Evolutionary conservation across 108 stramenopile species (phyloP), one percentile per base, ranked within the genome.

Genomic region (Nitzschia sp.): DNA sequence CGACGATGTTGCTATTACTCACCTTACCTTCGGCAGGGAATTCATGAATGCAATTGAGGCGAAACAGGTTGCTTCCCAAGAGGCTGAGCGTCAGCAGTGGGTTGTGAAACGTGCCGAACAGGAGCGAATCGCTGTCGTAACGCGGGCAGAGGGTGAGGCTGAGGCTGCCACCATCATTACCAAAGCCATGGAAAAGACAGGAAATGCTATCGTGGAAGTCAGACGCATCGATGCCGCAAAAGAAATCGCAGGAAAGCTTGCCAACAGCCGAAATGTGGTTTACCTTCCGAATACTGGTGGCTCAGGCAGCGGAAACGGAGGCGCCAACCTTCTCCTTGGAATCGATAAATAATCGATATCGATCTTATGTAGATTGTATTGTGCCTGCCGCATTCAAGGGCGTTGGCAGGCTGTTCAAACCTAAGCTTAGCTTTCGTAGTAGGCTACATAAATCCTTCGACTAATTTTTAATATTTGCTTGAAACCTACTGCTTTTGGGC

Each of bases 1-100:
- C 66, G 99, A 99, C 66, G 99, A 99, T 83, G 99, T 99, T 24
- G 95, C 98, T 74, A 99, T 99, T 74, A 99, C 98, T 38, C 98
- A 99, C 77, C 82, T 99, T 53, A 97, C 97, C 54, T 99, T 99
- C 76, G 96, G 97, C 45, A 76, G 86, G 27, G 99, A 99, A 78
- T 99, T 97, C 80, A 96, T 96, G 72, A 96, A 89, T 80, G 98
- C 99, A 59, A 98, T 99, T 81, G 99, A 99, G 88, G 67, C 85
- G 72, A 99, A 99, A 85, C 99, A 99, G 84, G 99, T 99, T 36
- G 99, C 99, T 4, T 96, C 87, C 49, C 99, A 99, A 80, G 98
- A 99, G 74, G 98, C 99, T 1, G 99, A 99, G 74, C 89, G 97
- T 36, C 98, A 98, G 74, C 95, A 95, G 60, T 99, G 92, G 84